phyloP scores from a whole-genome alignment of 1,139 yeast species.

The Zygoascus sp. region DNA sequence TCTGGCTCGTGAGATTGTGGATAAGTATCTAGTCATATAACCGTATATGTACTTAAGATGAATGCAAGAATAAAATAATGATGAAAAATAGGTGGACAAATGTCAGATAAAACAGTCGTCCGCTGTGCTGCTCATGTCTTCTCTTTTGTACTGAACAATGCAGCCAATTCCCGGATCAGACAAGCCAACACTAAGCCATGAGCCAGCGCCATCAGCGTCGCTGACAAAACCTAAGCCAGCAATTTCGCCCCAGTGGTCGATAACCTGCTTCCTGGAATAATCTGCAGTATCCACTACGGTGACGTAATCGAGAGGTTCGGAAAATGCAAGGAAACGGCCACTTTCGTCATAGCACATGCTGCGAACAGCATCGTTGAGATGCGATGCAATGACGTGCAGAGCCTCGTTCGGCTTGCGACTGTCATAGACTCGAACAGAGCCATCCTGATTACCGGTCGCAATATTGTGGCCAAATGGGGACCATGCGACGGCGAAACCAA shows the following conservation, averaged over 20 bases:
- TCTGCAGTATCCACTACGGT: slow-evolving; percentile 41
- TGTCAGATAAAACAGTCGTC: slow-evolving; percentile 40
- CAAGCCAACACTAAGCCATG: slow-evolving; percentile 49
- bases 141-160: slow-evolving; percentile 45
- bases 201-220: slow-evolving; percentile 44
- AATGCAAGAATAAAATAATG: neutral
- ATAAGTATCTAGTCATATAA: slow-evolving; percentile 47
- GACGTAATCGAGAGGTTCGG: slow-evolving; percentile 58
- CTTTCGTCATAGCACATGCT: slow-evolving; percentile 48
- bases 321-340: slow-evolving; percentile 50
- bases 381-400: slow-evolving; percentile 37
- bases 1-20: slow-evolving; percentile 60
- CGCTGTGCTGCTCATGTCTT: slow-evolving; percentile 38
- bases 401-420: slow-evolving; percentile 41
- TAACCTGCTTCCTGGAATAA: slow-evolving; percentile 40
- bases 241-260: slow-evolving; percentile 56
- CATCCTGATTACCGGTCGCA: slow-evolving; percentile 60
- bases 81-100: neutral
- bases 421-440: slow-evolving; percentile 55
- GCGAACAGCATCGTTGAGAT: slow-evolving; percentile 43
- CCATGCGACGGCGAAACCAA: slow-evolving; percentile 63
- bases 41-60: neutral
- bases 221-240: slow-evolving; percentile 52
- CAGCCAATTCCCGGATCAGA: slow-evolving; percentile 59
- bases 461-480: slow-evolving; percentile 40